Base-by-base conservation (phyloP, 305 asterid genomes). In the Solanum chacoense region DNA sequence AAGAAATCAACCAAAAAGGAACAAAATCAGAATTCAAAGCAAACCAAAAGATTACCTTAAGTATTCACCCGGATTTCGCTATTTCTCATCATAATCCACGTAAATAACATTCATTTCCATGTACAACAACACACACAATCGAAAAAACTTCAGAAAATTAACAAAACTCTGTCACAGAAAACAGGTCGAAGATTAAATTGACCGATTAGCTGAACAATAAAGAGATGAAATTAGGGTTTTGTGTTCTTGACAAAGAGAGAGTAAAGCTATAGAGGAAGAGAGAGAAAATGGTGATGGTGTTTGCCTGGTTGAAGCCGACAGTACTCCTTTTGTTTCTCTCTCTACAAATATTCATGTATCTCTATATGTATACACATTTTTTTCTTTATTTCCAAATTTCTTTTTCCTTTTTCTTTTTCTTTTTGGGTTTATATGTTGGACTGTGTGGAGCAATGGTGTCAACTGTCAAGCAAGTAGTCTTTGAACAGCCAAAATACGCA, bases 291-390 rank as follows among this genome's bases (percentile, higher is more conserved):
- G 88, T 86, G 86, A 91, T 89, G 94, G 94, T 92, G 92, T 90
- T 91, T 95, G 98, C 97, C 96, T 93, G 96, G 95, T 90, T 90
- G 94, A 96, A 95, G 96, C 98, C 98, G 98, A 96, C 98, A 96
- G 93, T 87, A 14, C 55, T 79, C 91, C 72, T 55, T 45, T 59
- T 45, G 74, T 50, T 87, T 76, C 89, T 87, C 86, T 63, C 86
- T 87, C 89, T 77, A 87, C 50, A 77, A 34, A 73, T 86, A 77
- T 77, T 73, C 73, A 87, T 59, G 36, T 50, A 38, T 71, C 42
- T 38, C 50, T 86, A 38, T 71, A 42, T 45, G 67, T 72, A 67
- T 16, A 22, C 31, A 42, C 28, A 13, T 14, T 22, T 28, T 86
- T 13, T 42, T 71, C 55, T 86, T 73, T 24, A 26, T 38, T 37